Conservation (phyloP, 371 early-diverging fungal species). For the Mucor piriformis region DNA sequence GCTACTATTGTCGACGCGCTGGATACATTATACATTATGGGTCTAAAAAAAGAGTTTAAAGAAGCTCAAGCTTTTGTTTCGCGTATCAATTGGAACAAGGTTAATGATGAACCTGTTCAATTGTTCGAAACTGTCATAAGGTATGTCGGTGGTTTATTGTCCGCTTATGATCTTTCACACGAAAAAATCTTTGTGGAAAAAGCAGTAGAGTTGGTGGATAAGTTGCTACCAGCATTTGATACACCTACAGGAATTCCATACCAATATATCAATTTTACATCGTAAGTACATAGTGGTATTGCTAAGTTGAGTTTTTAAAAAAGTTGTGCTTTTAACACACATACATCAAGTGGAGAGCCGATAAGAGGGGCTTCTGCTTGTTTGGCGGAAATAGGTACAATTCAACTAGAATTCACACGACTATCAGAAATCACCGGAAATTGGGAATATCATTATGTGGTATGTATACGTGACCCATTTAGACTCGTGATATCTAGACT, state of each 20-base stretch:
- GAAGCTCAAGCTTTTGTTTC: conserved; percentile 66
- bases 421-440: conserved; percentile 77
- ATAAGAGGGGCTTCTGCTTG: conserved; percentile 34
- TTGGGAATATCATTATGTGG: conserved; percentile 59
- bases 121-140: conserved; percentile 90
- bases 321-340: not conserved
- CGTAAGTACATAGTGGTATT: conserved; percentile 23
- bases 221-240: conserved; percentile 58
- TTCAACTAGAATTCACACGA: conserved; percentile 86
- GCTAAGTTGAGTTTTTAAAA: not conserved
- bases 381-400: conserved; percentile 87
- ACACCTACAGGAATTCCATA: conserved; percentile 67
- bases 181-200: conserved; percentile 47
- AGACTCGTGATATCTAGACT: not conserved
- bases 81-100: conserved; percentile 42
- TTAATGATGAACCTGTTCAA: conserved; percentile 33
- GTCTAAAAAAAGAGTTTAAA: conserved; percentile 67
- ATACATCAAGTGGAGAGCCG: conserved; percentile 30
- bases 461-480: not conserved
- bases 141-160: conserved; percentile 83
- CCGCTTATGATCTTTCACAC: conserved; percentile 72
- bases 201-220: conserved; percentile 58
- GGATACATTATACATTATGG: conserved; percentile 84
- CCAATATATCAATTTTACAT: conserved; percentile 42
- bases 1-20: conserved; percentile 82